Evolutionary conservation across 2,329 filamentous ascomycete genomes (phyloP), one percentile per base, ranked within the genome.

Genomic region (Pseudocercospora macadamiae): DNA sequence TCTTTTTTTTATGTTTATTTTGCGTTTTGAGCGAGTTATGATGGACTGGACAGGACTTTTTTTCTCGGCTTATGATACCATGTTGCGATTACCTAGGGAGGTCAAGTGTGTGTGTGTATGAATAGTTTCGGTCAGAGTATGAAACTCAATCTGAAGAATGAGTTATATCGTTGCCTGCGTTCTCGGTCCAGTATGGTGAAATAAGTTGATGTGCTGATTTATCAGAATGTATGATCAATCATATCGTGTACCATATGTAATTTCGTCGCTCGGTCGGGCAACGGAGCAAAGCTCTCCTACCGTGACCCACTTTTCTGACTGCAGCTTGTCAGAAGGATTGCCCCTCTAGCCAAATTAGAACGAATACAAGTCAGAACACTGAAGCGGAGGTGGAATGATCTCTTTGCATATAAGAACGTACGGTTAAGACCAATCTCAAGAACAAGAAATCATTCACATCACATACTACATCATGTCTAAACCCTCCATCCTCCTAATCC

Each of bases 221-320:
- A n/a, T n/a, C n/a, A n/a, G n/a, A n/a, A n/a, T n/a, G n/a, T n/a
- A n/a, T n/a, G n/a, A n/a, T n/a, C n/a, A n/a, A n/a, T n/a, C n/a
- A n/a, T n/a, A n/a, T n/a, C n/a, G n/a, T n/a, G n/a, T n/a, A n/a
- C n/a, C n/a, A n/a, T n/a, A n/a, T n/a, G n/a, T n/a, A n/a, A n/a
- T n/a, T n/a, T n/a, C n/a, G n/a, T n/a, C n/a, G n/a, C n/a, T n/a
- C n/a, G n/a, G 8, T 45, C 42, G 42, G 42, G 3, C 42, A 45
- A 45, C 42, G 42, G 42, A 45, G 42, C 42, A 45, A n/a, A 12
- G 5, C 42, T 45, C 42, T 7, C 19, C 8, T 26, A 23, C 42
- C 42, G 21, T 25, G 42, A 26, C 42, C 42, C 42, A 45, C 42
- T 45, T 45, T 45, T 45, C 42, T 45, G 42, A 45, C 42, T 23